Evolutionary conservation across 768 basidiomycete species (phyloP).

Genomic region (Stropharia rugosoannulata): DNA sequence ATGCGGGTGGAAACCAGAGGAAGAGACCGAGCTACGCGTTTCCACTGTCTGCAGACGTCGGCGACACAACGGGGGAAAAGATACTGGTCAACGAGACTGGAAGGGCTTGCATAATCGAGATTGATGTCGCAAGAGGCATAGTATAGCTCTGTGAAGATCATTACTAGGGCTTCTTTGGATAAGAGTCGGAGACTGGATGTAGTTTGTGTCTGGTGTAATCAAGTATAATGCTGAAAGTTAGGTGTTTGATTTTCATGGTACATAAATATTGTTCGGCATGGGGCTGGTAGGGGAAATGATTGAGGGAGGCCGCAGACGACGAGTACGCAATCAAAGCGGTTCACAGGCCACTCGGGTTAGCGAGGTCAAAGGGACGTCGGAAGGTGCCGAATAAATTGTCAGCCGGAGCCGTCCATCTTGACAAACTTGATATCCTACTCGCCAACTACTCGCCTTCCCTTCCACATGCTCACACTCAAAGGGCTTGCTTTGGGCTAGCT

Average conservation of each 20-base stretch:
- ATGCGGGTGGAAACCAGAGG: slow-evolving; percentile 10
- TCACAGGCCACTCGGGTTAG: too few relatives aligned
- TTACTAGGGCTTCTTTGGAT: slow-evolving; percentile 10
- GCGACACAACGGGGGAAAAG: slow-evolving; percentile 13
- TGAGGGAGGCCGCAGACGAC: too few relatives aligned
- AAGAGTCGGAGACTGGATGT: slow-evolving; percentile 4
- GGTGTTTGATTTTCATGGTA: too few relatives aligned
- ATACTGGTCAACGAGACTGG: slow-evolving; percentile 4
- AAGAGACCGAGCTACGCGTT: slow-evolving; percentile 3
- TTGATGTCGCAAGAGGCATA: slow-evolving; percentile 4
- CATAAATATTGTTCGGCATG: too few relatives aligned
- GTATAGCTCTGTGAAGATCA: slow-evolving; percentile 13
- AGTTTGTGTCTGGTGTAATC: background rate
- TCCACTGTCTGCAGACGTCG: slow-evolving; percentile 12
- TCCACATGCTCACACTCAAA: too few relatives aligned
- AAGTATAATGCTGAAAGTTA: too few relatives aligned
- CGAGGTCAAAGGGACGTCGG: too few relatives aligned
- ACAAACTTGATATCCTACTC: background rate
- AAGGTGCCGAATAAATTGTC: too few relatives aligned
- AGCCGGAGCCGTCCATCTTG: too few relatives aligned
- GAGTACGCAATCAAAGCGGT: too few relatives aligned
- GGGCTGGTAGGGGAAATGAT: too few relatives aligned
- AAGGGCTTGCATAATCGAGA: slow-evolving; percentile 3
- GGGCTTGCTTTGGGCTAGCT: background rate
- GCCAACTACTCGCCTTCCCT: background rate